Percentiles rank a stretch among this genome's conserved stretches.
phyloP scores from a whole-genome alignment of 2,329 filamentous ascomycete genomes.

The Clonostachys rhizophaga region DNA sequence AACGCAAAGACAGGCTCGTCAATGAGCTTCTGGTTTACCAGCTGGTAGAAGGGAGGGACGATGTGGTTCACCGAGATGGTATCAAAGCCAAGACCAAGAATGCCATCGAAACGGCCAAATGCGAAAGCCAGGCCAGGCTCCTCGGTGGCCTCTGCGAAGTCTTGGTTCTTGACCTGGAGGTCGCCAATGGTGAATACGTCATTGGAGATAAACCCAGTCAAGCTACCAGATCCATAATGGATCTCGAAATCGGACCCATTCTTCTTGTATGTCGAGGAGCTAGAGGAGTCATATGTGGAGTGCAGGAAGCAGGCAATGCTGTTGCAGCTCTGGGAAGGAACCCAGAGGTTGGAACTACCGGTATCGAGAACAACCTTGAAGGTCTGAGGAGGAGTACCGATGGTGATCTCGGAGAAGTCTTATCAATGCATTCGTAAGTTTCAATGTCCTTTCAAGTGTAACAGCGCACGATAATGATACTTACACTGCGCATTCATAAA shows the following conservation, averaged over 20 bases:
- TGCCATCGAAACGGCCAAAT: constrained; percentile 96
- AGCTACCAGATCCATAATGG: constrained; percentile 87
- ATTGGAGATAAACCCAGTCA: constrained; percentile 90
- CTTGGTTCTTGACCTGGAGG: constrained; percentile 79
- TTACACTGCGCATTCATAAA: constrained; percentile 98
- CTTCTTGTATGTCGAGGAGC: constrained; percentile 87
- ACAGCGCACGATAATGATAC: constrained; percentile 21
- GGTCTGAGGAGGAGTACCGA: constrained; percentile 85
- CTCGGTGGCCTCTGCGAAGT: constrained; percentile 93
- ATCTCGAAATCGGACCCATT: constrained; percentile 94
- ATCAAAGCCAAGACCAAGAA: constrained; percentile 90
- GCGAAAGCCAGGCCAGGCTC: constrained; percentile 97
- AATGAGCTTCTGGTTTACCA: constrained; percentile 83
- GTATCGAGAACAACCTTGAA: constrained; percentile 99
- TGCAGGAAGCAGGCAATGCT: constrained; percentile 99
- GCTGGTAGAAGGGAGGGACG: constrained; percentile 92
- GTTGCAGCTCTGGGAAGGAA: constrained; percentile 82
- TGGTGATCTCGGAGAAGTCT: constrained; percentile 96
- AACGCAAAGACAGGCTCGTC: constrained; percentile 95
- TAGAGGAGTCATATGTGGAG: constrained; percentile 88
- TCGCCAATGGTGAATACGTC: constrained; percentile 87
- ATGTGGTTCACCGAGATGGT: constrained; percentile 97
- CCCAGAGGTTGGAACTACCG: constrained; percentile 98
- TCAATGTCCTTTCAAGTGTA: neutral
- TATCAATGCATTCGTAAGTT: constrained; percentile 26